A percentile compares a stretch with the other conserved stretches of the same genome.
Evolutionary conservation across 352 stramenopile genomes (phyloP).

Genomic region (Pythium coloratum): DNA sequence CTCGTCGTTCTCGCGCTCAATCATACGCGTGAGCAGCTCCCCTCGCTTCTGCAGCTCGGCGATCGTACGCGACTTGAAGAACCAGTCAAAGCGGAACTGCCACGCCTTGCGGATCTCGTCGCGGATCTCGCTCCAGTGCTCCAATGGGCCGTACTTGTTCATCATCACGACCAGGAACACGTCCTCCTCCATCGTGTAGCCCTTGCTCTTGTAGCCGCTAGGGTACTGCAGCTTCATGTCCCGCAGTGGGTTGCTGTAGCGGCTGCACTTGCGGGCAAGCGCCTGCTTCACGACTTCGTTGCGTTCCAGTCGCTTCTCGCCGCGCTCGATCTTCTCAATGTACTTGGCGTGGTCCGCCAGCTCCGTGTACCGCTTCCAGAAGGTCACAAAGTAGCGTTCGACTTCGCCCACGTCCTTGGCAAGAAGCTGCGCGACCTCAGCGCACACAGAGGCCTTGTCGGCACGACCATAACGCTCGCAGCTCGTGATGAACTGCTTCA

Average conservation of each 20-base stretch:
- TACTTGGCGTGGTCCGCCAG: conserved; percentile 91
- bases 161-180: conserved; percentile 99
- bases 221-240: conserved; percentile 89
- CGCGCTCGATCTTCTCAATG: conserved; percentile 96
- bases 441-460: conserved; percentile 87
- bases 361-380: conserved; percentile 94
- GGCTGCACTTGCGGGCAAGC: conserved; percentile 95
- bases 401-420: conserved; percentile 92
- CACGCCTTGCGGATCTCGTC: conserved; percentile 97
- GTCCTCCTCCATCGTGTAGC: conserved; percentile 97
- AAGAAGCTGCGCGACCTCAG: conserved; percentile 89
- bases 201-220: conserved; percentile 92
- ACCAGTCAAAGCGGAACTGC: conserved; percentile 99
- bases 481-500: conserved; percentile 89
- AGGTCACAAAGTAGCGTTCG: conserved; percentile 94
- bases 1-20: conserved; percentile 94
- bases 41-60: conserved; percentile 97
- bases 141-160: conserved; percentile 96
- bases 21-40: conserved; percentile 94
- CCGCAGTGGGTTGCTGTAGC: conserved; percentile 91
- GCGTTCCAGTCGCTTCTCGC: conserved; percentile 95
- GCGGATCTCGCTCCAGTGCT: conserved; percentile 96
- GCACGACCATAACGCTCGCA: conserved; percentile 94
- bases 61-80: conserved; percentile 98
- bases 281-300: conserved; percentile 95